These are phyloP conservation scores for Verticillium nonalfalfae DNA, from an alignment of 2,329 filamentous ascomycete species.

Conservation along the genomic window DNA sequence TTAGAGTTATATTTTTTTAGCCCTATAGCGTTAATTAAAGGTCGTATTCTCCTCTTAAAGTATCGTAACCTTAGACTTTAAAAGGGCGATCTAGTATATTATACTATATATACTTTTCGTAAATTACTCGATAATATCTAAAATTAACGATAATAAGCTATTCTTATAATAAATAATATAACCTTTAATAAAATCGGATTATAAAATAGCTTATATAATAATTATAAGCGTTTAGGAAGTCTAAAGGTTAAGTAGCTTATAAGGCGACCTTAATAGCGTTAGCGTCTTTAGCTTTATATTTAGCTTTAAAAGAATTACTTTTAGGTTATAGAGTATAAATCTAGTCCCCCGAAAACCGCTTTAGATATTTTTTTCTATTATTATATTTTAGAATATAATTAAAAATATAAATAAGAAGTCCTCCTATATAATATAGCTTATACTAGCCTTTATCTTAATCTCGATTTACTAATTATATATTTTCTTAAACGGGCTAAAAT, in stretches of 20 bases:
- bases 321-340: conserved; percentile 2
- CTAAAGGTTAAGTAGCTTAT: neutral
- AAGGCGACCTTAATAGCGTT: neutral
- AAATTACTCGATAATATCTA: too few relatives aligned
- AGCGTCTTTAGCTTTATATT: conserved; percentile 1
- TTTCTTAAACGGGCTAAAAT: neutral
- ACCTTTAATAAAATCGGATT: too few relatives aligned
- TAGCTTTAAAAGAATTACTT: neutral
- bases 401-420: conserved; percentile 4
- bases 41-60: conserved; percentile 2
- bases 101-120: too few relatives aligned
- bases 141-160: too few relatives aligned
- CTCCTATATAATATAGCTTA: neutral
- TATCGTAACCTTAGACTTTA: conserved; percentile 15
- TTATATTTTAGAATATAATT: neutral
- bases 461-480: neutral
- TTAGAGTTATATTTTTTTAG: neutral
- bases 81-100: too few relatives aligned
- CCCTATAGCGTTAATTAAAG: conserved; percentile 1
- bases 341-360: conserved; percentile 4
- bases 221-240: conserved; percentile 15
- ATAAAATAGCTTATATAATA: too few relatives aligned
- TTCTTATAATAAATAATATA: too few relatives aligned
- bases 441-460: neutral
- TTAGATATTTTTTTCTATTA: conserved; percentile 3